A percentile compares a stretch with the other conserved stretches of the same genome.
Evolutionary conservation across 352 stramenopile species (phyloP).

Genomic region (Thalassiosira livingstoniorum): DNA sequence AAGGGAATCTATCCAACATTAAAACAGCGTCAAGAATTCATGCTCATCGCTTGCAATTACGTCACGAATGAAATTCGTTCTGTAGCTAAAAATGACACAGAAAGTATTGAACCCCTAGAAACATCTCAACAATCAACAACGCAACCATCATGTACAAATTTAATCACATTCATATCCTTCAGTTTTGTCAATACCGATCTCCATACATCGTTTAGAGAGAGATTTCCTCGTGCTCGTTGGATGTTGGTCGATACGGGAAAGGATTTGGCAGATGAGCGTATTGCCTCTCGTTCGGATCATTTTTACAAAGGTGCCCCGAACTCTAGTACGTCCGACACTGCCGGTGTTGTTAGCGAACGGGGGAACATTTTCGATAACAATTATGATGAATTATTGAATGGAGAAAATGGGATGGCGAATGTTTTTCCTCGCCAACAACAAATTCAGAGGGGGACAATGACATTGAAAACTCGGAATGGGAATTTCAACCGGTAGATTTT

Average conservation of each 20-base stretch:
- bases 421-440: neutral
- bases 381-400: neutral
- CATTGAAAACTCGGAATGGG: constrained; percentile 71
- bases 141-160: neutral
- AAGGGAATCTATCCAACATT: constrained; percentile 78
- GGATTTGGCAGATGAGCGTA: constrained; percentile 56
- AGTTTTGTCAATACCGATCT: constrained; percentile 82
- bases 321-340: neutral
- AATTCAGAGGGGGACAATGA: constrained; percentile 4
- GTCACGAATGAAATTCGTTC: constrained; percentile 40
- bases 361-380: neutral
- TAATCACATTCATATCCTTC: constrained; percentile 62
- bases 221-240: constrained; percentile 71
- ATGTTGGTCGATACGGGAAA: constrained; percentile 69
- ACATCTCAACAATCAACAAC: constrained; percentile 27
- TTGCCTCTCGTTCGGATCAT: constrained; percentile 69
- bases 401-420: constrained; percentile 10
- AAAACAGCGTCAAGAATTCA: constrained; percentile 67
- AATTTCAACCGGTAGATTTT: constrained; percentile 76
- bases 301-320: constrained; percentile 72
- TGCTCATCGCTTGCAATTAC: constrained; percentile 57
- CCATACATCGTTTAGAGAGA: constrained; percentile 56
- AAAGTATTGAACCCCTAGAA: too few relatives aligned
- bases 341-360: neutral
- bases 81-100: neutral